Evolutionary conservation across 2,329 filamentous ascomycete species (phyloP).

Genomic region (Pestalotiopsis sp.): DNA sequence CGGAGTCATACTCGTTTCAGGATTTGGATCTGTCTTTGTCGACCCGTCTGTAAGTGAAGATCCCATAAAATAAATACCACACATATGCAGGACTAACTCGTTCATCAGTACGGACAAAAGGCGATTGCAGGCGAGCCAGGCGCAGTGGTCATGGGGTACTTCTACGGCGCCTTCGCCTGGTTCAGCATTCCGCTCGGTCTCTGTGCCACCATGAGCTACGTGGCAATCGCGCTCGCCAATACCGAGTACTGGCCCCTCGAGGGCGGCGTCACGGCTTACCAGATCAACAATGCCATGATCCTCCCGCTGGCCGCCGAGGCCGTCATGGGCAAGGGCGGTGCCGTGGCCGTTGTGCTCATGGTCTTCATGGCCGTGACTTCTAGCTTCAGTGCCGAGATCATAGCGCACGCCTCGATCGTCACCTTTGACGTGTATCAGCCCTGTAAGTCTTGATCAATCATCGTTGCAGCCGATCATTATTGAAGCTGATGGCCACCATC

Average conservation of each 20-base stretch:
- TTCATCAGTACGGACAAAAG: slow-evolving; percentile 67
- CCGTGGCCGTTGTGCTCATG: slow-evolving; percentile 64
- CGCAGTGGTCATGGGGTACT: slow-evolving; percentile 69
- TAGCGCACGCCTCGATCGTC: slow-evolving; percentile 70
- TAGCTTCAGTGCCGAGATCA: slow-evolving; percentile 69
- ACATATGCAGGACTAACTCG: neutral
- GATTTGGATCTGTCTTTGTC: slow-evolving; percentile 65
- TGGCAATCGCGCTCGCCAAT: slow-evolving; percentile 63
- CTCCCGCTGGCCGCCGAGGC: slow-evolving; percentile 69
- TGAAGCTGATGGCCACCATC: neutral
- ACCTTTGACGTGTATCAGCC: slow-evolving; percentile 73
- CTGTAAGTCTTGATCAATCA: slow-evolving; percentile 29
- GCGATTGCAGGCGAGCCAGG: slow-evolving; percentile 70
- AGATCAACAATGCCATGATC: slow-evolving; percentile 68
- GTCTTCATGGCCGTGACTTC: slow-evolving; percentile 75
- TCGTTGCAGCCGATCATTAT: neutral
- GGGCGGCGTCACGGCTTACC: slow-evolving; percentile 57
- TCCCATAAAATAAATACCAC: no score
- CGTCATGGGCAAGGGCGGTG: slow-evolving; percentile 66
- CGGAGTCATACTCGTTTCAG: slow-evolving; percentile 70
- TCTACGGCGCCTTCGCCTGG: slow-evolving; percentile 69
- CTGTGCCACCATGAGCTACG: slow-evolving; percentile 70
- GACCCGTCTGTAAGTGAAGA: slow-evolving; percentile 51
- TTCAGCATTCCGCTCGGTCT: slow-evolving; percentile 73
- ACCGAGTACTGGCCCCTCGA: slow-evolving; percentile 60